Evolutionary conservation across 441 rosid genomes (phyloP), one percentile per base, ranked within the genome.

Genomic region (Brassica hybrid): DNA sequence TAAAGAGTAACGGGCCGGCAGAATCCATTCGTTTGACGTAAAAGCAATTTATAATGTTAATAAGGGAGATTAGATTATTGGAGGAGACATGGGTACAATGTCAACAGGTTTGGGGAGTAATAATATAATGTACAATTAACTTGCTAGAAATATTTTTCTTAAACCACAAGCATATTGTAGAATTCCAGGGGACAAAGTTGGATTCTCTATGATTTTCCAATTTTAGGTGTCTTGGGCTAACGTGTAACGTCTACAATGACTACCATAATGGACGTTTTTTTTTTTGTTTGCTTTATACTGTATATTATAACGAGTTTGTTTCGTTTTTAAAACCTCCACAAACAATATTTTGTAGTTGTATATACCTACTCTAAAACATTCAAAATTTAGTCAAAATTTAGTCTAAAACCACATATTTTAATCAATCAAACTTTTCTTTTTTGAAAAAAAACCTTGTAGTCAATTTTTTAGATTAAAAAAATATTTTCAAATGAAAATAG

Each of bases 61-160:
- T 12, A 6, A 77, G 63, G 59, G 64, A 48, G 17, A 59, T 60
- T 67, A 73, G 27, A 73, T 17, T 61, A 73, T 67, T 52, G 38
- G 38, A 78, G 65, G 74, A 54, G 71, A 79, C 78, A 79, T 73
- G 71, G 81, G 66, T 73, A 79, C 76, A 79, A 62, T 62, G 82
- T 69, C 71, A 79, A 68, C 82, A 79, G 69, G 60, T 50, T 50
- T 72, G 58, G 77, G 69, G 30, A 68, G 60, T 62, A 61, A 25
- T 52, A 62, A 19, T 52, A 38, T 73, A 67, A 14, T 6, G 16
- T 32, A 45, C 25, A 71, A 59, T 52, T 67, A 34, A 66, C n/a
- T 23, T 48, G 45, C 43, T 58, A 45, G 65, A 64, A 65, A 60
- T 2, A 64, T 1, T 30, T 45, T 61, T 67, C 78, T 73, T 52